These are phyloP conservation scores for Solanum medicagineum DNA, from an alignment of 257 asterid species.

Conservation along the genomic window DNA sequence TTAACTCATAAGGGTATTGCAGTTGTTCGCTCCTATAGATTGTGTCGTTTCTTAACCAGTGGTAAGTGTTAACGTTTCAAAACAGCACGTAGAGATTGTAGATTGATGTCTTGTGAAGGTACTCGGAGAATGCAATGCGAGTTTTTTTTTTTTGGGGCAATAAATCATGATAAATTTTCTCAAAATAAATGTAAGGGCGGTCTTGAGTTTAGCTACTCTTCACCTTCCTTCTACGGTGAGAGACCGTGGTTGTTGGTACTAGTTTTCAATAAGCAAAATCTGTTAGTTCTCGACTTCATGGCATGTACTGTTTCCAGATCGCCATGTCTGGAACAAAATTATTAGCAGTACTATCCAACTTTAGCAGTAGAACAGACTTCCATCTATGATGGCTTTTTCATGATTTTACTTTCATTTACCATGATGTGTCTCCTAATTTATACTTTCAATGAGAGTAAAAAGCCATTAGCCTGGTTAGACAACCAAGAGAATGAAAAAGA, in stretches of 20 bases:
- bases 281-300: background rate
- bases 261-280: background rate
- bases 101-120: background rate
- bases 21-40: background rate
- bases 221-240: background rate
- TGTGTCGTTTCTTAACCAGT: background rate
- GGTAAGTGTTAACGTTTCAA: background rate
- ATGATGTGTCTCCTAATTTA: background rate
- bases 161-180: background rate
- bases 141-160: background rate
- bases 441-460: background rate
- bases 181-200: background rate
- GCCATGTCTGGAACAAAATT: background rate
- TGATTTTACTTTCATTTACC: background rate
- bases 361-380: background rate
- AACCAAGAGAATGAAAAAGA: background rate
- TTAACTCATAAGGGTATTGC: background rate
- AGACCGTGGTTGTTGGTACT: background rate
- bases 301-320: background rate
- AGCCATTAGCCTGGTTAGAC: background rate
- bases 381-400: background rate
- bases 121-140: background rate
- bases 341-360: background rate
- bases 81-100: background rate
- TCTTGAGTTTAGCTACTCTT: background rate